Percentiles rank a stretch among this genome's conserved stretches.
Conservation (phyloP, 2,329 filamentous ascomycete species). For the Hypoxylon sp. region DNA sequence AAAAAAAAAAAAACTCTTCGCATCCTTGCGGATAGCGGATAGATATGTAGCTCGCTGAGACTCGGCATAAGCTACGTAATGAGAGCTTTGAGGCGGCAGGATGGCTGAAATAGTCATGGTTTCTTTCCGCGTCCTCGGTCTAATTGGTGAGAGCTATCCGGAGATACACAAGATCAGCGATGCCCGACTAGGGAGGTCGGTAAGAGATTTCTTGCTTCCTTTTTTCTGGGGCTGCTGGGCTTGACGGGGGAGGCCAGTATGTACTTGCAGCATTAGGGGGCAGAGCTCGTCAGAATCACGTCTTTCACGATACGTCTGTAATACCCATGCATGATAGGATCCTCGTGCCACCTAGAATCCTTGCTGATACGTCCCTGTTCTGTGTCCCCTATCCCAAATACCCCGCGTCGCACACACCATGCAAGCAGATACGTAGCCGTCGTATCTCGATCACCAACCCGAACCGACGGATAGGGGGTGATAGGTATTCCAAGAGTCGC, state of each 20-base stretch:
- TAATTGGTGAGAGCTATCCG: background rate
- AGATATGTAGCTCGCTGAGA: background rate
- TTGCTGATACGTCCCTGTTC: slow-evolving; percentile 28
- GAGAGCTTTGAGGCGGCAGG: background rate
- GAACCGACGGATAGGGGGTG: background rate
- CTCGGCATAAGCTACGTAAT: slow-evolving; percentile 25
- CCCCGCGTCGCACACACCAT: slow-evolving; percentile 6
- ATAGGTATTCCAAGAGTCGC: background rate
- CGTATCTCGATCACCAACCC: background rate
- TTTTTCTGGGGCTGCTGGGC: slow-evolving; percentile 10
- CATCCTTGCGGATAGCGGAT: background rate
- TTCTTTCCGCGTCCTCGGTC: background rate
- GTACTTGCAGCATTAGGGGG: background rate
- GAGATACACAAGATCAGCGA: slow-evolving; percentile 10
- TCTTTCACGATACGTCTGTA: too few relatives aligned
- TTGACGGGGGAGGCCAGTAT: too few relatives aligned
- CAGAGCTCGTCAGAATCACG: background rate
- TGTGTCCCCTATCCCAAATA: too few relatives aligned
- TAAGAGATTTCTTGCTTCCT: slow-evolving; percentile 11
- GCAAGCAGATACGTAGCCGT: background rate
- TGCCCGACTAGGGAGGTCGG: slow-evolving; percentile 26
- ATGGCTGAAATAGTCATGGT: background rate
- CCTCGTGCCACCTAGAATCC: slow-evolving; percentile 11
- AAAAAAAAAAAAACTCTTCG: background rate
- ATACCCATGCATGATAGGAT: background rate